Evolutionary conservation across 192 early-diverging fungal genomes (phyloP).

Genomic region (Glomus cerebriforme): DNA sequence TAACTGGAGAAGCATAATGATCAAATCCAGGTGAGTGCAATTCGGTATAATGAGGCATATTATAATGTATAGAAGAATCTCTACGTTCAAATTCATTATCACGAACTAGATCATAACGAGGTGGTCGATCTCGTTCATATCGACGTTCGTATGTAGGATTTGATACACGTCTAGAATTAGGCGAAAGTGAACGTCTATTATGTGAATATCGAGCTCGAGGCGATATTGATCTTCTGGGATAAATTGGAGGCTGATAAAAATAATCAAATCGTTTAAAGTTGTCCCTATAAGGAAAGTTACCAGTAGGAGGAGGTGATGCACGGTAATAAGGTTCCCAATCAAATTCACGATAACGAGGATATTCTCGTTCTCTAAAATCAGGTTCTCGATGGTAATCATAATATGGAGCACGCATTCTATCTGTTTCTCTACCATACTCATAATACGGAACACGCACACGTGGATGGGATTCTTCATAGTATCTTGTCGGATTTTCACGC

Average conservation of each 20-base stretch:
- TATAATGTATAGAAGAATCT: neutral
- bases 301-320: neutral
- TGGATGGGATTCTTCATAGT: conserved; percentile 7
- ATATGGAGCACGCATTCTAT: neutral
- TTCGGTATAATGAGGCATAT: neutral
- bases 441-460: neutral
- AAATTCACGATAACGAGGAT: neutral
- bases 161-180: neutral
- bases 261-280: conserved; percentile 2
- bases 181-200: conserved; percentile 1
- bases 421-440: conserved; percentile 9
- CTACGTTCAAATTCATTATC: conserved; percentile 4
- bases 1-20: neutral
- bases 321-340: neutral
- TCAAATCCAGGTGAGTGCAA: neutral
- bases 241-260: neutral
- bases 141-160: conserved; percentile 7
- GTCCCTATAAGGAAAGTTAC: neutral
- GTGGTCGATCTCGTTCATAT: conserved; percentile 16
- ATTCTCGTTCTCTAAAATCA: conserved; percentile 12
- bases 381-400: conserved; percentile 5
- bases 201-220: conserved; percentile 1
- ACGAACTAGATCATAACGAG: conserved; percentile 1
- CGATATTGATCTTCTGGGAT: neutral
- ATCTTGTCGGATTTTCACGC: neutral